These are phyloP conservation scores for Yarrowia sp. DNA, from an alignment of 805 yeast genomes.

Conservation along the genomic window DNA sequence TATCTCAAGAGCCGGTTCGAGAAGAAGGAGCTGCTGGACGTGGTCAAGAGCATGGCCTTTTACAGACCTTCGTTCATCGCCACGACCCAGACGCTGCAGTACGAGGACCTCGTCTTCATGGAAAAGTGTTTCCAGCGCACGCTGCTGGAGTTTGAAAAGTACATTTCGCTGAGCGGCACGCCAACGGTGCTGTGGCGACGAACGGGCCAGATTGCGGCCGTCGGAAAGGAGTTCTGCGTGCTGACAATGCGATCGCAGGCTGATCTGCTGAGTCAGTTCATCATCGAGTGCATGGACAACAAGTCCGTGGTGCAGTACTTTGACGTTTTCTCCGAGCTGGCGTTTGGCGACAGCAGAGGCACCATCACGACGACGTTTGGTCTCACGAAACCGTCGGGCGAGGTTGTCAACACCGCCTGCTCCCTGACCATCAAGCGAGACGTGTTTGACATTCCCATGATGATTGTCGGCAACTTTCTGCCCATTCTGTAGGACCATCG, in stretches of 20 bases:
- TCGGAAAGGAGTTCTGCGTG: constrained; percentile 69
- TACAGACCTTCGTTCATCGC: constrained; percentile 72
- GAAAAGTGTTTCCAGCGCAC: constrained; percentile 59
- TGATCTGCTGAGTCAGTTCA: constrained; percentile 61
- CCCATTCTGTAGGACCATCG: background rate
- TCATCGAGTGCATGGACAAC: constrained; percentile 82
- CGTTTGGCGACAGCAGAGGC: constrained; percentile 56
- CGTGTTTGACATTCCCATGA: constrained; percentile 79
- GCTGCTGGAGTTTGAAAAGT: constrained; percentile 54
- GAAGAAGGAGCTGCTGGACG: constrained; percentile 38
- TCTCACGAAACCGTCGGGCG: constrained; percentile 41
- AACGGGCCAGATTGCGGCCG: constrained; percentile 79
- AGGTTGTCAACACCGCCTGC: constrained; percentile 61
- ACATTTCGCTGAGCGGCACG: constrained; percentile 56
- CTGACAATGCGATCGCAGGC: constrained; percentile 62
- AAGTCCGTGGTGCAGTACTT: constrained; percentile 70
- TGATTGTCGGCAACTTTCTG: constrained; percentile 64
- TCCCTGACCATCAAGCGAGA: constrained; percentile 86
- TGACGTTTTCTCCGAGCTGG: constrained; percentile 64
- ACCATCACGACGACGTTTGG: constrained; percentile 45
- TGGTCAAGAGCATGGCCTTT: constrained; percentile 47
- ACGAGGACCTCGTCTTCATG: constrained; percentile 64
- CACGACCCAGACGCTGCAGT: constrained; percentile 68
- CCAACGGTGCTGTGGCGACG: constrained; percentile 86
- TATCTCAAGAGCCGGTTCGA: constrained; percentile 55